A percentile compares a stretch with the other conserved stretches of the same genome.
These are phyloP conservation scores for Cladophialophora carrionii DNA, from an alignment of 2,329 filamentous ascomycete genomes.

Conservation along the genomic window DNA sequence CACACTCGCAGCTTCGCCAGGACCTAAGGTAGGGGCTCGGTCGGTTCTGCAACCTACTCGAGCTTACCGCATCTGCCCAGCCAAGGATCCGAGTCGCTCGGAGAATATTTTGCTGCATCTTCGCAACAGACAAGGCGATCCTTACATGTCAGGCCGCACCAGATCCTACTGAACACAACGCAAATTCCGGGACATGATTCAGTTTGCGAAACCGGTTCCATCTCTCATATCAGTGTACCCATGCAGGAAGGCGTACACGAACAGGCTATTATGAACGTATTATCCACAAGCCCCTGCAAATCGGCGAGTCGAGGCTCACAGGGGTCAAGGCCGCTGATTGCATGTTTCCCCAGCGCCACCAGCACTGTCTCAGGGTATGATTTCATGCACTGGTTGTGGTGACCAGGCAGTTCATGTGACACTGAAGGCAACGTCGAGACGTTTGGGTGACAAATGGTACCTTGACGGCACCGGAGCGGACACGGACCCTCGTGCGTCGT, in stretches of 20 bases:
- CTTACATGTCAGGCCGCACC: neutral
- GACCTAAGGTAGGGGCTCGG: conserved; percentile 16
- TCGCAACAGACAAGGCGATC: conserved; percentile 14
- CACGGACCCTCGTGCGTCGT: conserved; percentile 22
- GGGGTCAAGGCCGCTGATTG: conserved; percentile 18
- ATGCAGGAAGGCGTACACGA: conserved; percentile 12
- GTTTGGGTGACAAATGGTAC: conserved; percentile 33
- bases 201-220: neutral
- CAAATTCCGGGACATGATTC: neutral
- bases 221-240: conserved; percentile 1
- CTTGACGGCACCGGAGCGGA: conserved; percentile 26
- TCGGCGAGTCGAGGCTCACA: conserved; percentile 17
- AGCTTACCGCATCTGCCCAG: conserved; percentile 11
- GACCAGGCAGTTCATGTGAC: conserved; percentile 27
- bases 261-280: conserved; percentile 22
- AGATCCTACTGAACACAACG: neutral
- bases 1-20: neutral
- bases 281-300: conserved; percentile 6
- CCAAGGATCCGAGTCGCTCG: conserved; percentile 23
- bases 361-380: conserved; percentile 28
- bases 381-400: conserved; percentile 29
- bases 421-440: conserved; percentile 22
- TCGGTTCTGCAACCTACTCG: conserved; percentile 25
- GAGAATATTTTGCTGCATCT: conserved; percentile 32
- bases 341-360: conserved; percentile 13